Evolutionary conservation across 2,329 filamentous ascomycete genomes (phyloP).

Genomic region (Beauveria varroae): DNA sequence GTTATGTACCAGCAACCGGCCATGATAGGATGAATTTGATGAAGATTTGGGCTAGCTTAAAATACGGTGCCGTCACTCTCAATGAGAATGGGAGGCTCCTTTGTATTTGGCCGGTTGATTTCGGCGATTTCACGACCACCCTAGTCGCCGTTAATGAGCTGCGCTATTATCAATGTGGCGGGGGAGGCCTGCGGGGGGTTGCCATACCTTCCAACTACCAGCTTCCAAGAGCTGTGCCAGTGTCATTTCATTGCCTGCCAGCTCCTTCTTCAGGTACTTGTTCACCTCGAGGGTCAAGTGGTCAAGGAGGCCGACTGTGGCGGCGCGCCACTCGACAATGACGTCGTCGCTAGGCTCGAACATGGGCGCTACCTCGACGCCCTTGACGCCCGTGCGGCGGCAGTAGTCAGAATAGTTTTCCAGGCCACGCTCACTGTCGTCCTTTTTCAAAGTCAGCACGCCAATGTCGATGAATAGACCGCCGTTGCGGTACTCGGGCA

Average conservation of each 20-base stretch:
- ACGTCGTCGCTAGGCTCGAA: conserved; percentile 54
- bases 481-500: conserved; percentile 90
- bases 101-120: conserved; percentile 90
- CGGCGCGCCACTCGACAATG: conserved; percentile 58
- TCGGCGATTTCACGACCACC: conserved; percentile 94
- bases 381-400: conserved; percentile 59
- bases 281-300: conserved; percentile 43
- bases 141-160: conserved; percentile 29
- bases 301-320: conserved; percentile 55
- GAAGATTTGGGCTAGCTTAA: conserved; percentile 33
- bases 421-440: conserved; percentile 63
- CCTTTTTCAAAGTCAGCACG: conserved; percentile 65
- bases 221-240: conserved; percentile 89
- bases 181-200: too few relatives aligned
- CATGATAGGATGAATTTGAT: neutral
- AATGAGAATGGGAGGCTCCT: conserved; percentile 93
- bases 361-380: conserved; percentile 47
- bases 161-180: neutral
- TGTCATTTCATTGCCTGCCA: conserved; percentile 65
- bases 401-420: conserved; percentile 58
- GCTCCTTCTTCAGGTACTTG: conserved; percentile 54
- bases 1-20: too few relatives aligned
- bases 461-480: conserved; percentile 82
- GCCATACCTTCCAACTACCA: conserved; percentile 86
- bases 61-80: conserved; percentile 96